phyloP scores from a whole-genome alignment of 108 stramenopile genomes.

The Nannochloropsis granulata region DNA sequence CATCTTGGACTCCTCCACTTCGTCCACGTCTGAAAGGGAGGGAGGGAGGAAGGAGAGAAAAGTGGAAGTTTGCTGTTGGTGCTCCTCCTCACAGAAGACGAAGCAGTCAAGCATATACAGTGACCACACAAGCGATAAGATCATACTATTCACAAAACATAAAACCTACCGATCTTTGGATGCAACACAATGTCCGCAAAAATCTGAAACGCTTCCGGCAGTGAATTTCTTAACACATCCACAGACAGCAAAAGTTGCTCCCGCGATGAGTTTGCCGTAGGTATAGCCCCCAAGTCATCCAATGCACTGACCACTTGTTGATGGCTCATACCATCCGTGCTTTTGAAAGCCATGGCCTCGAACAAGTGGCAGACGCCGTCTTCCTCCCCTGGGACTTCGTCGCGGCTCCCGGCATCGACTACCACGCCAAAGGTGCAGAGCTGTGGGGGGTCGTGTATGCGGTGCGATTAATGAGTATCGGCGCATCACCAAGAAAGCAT shows the following conservation, averaged over 20 bases:
- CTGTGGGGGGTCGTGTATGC: not conserved
- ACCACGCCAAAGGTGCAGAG: conserved; percentile 21
- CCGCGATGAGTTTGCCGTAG: conserved; percentile 43
- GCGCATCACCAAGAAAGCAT: no score
- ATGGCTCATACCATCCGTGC: conserved; percentile 4
- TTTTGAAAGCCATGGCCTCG: conserved; percentile 73
- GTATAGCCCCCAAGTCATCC: conserved; percentile 48
- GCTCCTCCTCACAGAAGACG: not conserved
- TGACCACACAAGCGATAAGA: not conserved
- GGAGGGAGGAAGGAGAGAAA: not conserved
- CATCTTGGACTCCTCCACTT: conserved; percentile 52
- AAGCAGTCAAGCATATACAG: not conserved
- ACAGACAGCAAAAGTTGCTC: conserved; percentile 84
- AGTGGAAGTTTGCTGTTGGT: not conserved
- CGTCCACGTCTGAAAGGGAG: conserved; percentile 1
- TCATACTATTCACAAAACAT: conserved; percentile 10
- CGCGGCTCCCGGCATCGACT: conserved; percentile 9
- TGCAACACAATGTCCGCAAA: conserved; percentile 51
- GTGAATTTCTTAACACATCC: conserved; percentile 75
- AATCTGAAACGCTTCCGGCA: conserved; percentile 54
- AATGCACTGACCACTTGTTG: conserved; percentile 33
- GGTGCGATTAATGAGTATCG: no score
- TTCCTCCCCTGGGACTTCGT: conserved; percentile 19
- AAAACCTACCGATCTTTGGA: conserved; percentile 42
- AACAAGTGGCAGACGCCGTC: conserved; percentile 69